Base-by-base conservation (phyloP, 495 filamentous ascomycete genomes). In the Talaromyces thailandensis region DNA sequence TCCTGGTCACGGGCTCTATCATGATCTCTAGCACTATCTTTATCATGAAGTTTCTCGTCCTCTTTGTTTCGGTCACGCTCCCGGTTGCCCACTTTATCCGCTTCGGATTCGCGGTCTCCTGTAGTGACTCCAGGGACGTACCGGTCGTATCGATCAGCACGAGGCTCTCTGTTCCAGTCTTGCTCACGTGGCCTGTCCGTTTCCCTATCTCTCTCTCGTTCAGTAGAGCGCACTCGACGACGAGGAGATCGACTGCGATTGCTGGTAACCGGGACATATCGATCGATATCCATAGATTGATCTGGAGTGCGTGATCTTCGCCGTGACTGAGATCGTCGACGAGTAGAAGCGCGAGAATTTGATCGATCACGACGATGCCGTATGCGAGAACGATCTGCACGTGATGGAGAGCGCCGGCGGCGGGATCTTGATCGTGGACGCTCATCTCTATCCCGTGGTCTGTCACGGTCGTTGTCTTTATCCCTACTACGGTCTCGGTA, bases 251-350 rank as follows among this genome's bases (percentile, higher is more conserved):
- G 71, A 67, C 75, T 78, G 21, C 77, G 74, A 29, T 71, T 70
- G 60, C 76, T 79, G 7, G 75, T 79, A 7, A 70, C 43, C 4
- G 79, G 79, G 0, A 82, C 75, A 63, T 81, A 81, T 16, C 80
- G 79, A 68, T 82, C 79, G 58, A 81, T 82, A 50, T 81, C 76
- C 16, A 75, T 35, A 11, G 31, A 67, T 56, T 70, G 59, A 29
- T 64, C 68, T 9, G 74, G 74, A 7, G 74, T 72, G 25, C 70
- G 69, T 28, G 74, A 76, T 37, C 67, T 64, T 62, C 63, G 65
- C 52, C 69, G 67, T 31, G 66, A 69, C 48, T 65, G 64, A 21
- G 57, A 60, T 18, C 60, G 25, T 18, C 58, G 58, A 9, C 45
- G 25, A 24, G 62, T 59, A 40, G 67, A 66, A 6, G 64, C 64